Conservation (phyloP, 352 stramenopile species). For the Pythium rishiriense region DNA sequence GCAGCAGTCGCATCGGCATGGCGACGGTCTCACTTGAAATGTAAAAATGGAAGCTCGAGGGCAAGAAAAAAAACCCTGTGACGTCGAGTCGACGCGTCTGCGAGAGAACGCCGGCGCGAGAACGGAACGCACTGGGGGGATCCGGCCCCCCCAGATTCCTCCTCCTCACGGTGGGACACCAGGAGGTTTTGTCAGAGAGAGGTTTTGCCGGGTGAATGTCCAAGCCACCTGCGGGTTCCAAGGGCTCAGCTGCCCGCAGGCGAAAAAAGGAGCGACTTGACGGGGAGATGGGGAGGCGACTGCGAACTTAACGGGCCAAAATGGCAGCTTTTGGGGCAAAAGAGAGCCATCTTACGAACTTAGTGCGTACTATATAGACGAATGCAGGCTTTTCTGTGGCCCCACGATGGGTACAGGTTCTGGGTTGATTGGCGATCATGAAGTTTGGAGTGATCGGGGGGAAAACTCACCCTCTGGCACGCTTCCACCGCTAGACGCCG, state of each 20-base stretch:
- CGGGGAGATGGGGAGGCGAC: not conserved
- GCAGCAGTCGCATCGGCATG: slow-evolving; percentile 16
- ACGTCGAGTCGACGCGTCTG: not conserved
- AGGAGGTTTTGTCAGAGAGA: slow-evolving; percentile 3
- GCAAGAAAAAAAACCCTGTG: not conserved
- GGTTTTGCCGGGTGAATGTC: slow-evolving; percentile 4
- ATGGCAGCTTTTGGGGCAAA: not conserved
- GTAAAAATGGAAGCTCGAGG: slow-evolving; percentile 9
- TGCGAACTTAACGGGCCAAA: slow-evolving; percentile 8
- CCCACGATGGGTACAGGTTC: not conserved
- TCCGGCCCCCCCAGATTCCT: too few relatives aligned
- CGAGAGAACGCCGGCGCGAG: not conserved
- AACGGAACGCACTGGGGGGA: not conserved
- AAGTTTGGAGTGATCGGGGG: not conserved
- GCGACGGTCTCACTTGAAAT: slow-evolving; percentile 1
- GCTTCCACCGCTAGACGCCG: slow-evolving; percentile 9
- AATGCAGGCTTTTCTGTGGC: not conserved
- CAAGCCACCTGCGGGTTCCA: not conserved
- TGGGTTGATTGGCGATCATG: slow-evolving; percentile 6
- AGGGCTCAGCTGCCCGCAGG: slow-evolving; percentile 4
- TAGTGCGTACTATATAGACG: slow-evolving; percentile 3
- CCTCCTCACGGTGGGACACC: not conserved
- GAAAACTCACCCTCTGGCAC: not conserved
- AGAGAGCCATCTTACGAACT: not conserved
- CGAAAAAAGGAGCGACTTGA: slow-evolving; percentile 10